Percentiles rank a stretch among this genome's conserved stretches.
Conservation (phyloP, 805 yeast species). For the Saccharomycopsis capsularis region DNA sequence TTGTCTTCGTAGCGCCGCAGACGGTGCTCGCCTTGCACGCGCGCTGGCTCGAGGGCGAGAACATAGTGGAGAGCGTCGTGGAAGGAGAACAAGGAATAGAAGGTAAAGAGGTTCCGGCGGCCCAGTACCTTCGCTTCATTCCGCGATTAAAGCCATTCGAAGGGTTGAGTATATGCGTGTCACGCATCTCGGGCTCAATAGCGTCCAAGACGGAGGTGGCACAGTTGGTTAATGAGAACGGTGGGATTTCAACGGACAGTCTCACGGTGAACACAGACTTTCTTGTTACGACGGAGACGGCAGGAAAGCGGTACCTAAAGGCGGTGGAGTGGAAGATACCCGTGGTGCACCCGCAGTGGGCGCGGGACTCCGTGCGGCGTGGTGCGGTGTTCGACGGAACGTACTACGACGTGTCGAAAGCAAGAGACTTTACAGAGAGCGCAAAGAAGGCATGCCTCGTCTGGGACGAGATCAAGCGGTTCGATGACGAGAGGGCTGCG, state of each 20-base stretch:
- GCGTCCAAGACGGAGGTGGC: conserved; percentile 30
- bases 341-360: conserved; percentile 37
- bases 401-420: conserved; percentile 26
- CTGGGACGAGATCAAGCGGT: conserved; percentile 24
- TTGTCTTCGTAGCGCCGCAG: conserved; percentile 45
- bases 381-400: conserved; percentile 32
- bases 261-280: conserved; percentile 38
- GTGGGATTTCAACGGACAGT: conserved; percentile 47
- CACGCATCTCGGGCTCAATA: conserved; percentile 29
- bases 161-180: conserved; percentile 33
- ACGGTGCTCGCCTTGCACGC: conserved; percentile 39
- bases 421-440: conserved; percentile 1
- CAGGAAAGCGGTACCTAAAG: conserved; percentile 46
- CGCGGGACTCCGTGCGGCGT: conserved; percentile 33
- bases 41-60: conserved; percentile 49
- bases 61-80: conserved; percentile 28
- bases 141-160: conserved; percentile 37
- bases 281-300: conserved; percentile 42
- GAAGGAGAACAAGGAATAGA: neutral
- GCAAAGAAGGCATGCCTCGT: conserved; percentile 26
- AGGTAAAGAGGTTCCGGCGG: conserved; percentile 14
- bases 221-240: conserved; percentile 34
- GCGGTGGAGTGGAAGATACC: conserved; percentile 37
- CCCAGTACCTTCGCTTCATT: conserved; percentile 23
- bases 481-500: neutral